A percentile compares a stretch with the other conserved stretches of the same genome.
These are phyloP conservation scores for Aspergillus jensenii DNA, from an alignment of 2,329 filamentous ascomycete species.

Conservation along the genomic window DNA sequence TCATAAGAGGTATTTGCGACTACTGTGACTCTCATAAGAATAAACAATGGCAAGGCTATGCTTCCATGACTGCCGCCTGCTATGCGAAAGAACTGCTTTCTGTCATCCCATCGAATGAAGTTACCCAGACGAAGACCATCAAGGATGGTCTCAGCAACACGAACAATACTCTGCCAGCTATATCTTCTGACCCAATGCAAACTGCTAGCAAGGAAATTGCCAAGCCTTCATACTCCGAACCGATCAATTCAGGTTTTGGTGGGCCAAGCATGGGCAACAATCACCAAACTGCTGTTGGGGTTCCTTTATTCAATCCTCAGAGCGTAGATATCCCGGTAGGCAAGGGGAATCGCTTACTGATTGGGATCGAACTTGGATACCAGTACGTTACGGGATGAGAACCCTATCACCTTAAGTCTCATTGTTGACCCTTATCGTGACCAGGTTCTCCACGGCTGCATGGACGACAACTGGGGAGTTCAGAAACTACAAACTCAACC, in stretches of 20 bases:
- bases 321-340: too few species aligned
- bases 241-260: too few species aligned
- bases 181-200: too few species aligned
- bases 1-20: background rate
- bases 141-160: background rate
- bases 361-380: conserved; percentile 1
- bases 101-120: background rate
- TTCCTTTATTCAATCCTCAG: too few species aligned
- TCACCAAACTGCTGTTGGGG: too few species aligned
- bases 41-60: background rate
- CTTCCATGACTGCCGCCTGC: background rate
- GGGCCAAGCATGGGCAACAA: too few species aligned
- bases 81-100: background rate
- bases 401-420: too few species aligned
- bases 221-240: too few species aligned
- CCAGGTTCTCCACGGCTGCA: background rate
- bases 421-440: too few species aligned
- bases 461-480: conserved; percentile 2
- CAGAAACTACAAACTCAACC: conserved; percentile 1
- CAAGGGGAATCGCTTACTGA: background rate
- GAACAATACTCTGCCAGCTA: too few species aligned
- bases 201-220: too few species aligned
- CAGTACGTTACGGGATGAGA: background rate
- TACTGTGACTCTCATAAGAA: background rate
- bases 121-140: background rate